Evolutionary conservation across 441 rosid species (phyloP).

Genomic region (Populus trichocarpa): DNA sequence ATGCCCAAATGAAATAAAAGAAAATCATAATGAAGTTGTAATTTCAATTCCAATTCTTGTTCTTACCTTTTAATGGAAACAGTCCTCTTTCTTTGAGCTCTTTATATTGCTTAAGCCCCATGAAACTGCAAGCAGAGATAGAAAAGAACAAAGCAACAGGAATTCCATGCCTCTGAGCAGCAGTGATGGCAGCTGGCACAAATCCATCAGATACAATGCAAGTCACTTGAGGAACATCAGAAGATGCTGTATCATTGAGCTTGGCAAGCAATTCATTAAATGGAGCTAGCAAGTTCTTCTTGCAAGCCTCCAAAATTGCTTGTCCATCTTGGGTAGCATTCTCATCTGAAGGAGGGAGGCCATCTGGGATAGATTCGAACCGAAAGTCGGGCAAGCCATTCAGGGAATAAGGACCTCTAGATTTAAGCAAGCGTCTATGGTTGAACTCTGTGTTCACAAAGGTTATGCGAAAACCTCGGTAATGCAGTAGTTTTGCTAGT

Average conservation of each 20-base stretch:
- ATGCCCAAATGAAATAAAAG: no score
- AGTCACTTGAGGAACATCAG: background rate
- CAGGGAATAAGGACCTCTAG: background rate
- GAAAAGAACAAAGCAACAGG: background rate
- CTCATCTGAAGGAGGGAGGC: background rate
- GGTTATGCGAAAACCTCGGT: background rate
- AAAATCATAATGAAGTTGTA: no score
- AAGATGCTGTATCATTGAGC: background rate
- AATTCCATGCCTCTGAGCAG: background rate
- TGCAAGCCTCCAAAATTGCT: background rate
- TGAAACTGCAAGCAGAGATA: background rate
- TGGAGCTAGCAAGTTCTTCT: background rate
- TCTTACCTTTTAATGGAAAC: background rate
- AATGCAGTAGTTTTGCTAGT: background rate
- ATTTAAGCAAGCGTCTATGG: background rate
- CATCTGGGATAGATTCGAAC: slow-evolving; percentile 1
- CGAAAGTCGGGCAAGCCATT: background rate
- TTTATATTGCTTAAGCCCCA: background rate
- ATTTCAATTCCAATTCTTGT: no score
- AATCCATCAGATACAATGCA: background rate
- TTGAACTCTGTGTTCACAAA: background rate
- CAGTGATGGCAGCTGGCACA: background rate
- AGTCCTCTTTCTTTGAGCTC: background rate
- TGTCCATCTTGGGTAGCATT: no score
- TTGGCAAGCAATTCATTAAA: background rate